Base-by-base conservation (phyloP, 1,284 basidiomycete genomes). In the Cerrena zonata region DNA sequence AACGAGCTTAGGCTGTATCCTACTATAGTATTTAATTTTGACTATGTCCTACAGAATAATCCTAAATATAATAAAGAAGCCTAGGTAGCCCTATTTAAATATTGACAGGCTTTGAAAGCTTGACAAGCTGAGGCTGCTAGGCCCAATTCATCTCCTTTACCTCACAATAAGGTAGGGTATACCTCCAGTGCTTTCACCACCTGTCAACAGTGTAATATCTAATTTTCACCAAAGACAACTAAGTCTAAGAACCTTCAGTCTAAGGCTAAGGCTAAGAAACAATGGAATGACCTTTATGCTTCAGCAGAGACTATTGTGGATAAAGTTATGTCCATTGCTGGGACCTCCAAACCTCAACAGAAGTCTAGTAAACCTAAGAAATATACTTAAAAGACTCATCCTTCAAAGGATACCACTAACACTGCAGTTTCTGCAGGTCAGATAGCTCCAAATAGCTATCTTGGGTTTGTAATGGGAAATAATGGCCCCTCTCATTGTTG, bases 11-110 rank as follows among this genome's bases (percentile, higher is more conserved):
- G 26, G 25, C 2, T 34, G 30, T 34, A 34, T 15, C 15, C 30
- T 34, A 15, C 7, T 34, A 34, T 7, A 34, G 15, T 15, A 34
- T 7, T 15, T 34, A 34, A 7, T 7, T 7, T 34, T 7, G 4
- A 18, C 7, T 21, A 50, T n/a, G 18, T 47, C 5, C 22, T 51
- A n/a, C 43, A 51, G 34, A 39, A 21, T 30, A 40, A 47, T 25
- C 21, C 27, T n/a, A 24, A 34, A 15, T 34, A 36, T 12, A 18
- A 13, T 21, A 36, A 30, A 22, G 30, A 34, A 15, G 30, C 30
- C 15, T 15, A 34, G 15, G 30, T 15, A 7, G 30, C 30, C 15
- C 7, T 34, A 34, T 15, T 34, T 7, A 15, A 7, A 7, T 34
- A 34, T 34, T 34, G 30, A 15, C 7, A 34, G 7, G 15, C 7